phyloP scores from a whole-genome alignment of 2,329 filamentous ascomycete species.

The Paraconiothyrium sp. region DNA sequence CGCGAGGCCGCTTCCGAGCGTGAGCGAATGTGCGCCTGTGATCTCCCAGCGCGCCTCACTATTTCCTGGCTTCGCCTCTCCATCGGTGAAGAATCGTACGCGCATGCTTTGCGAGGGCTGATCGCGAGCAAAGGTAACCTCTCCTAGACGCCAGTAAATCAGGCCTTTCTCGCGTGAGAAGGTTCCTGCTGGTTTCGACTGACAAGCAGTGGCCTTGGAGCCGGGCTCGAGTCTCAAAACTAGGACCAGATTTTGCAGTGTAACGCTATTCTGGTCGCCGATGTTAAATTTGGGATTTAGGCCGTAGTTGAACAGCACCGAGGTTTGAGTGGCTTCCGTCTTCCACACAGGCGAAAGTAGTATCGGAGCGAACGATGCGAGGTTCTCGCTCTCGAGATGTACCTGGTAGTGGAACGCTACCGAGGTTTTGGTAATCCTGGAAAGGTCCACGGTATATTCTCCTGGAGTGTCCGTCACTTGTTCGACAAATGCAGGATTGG shows the following conservation, averaged over 20 bases:
- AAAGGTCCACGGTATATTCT: constrained; percentile 80
- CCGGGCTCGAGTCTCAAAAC: constrained; percentile 73
- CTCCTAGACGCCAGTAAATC: constrained; percentile 82
- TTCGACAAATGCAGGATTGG: constrained; percentile 89
- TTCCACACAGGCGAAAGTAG: constrained; percentile 82
- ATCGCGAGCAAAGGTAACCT: constrained; percentile 72
- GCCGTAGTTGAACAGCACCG: constrained; percentile 83
- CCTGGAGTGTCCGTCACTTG: constrained; percentile 75
- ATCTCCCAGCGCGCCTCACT: constrained; percentile 88
- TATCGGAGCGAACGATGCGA: constrained; percentile 73
- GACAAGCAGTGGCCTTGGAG: constrained; percentile 70
- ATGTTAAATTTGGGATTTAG: constrained; percentile 75
- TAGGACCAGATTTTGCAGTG: constrained; percentile 78
- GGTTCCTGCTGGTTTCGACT: constrained; percentile 81
- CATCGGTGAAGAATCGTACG: constrained; percentile 81
- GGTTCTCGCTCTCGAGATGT: constrained; percentile 68
- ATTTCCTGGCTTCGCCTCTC: constrained; percentile 74
- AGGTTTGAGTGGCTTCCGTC: constrained; percentile 83
- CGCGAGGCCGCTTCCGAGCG: constrained; percentile 71
- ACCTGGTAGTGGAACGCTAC: constrained; percentile 94
- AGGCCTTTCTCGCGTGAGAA: constrained; percentile 79
- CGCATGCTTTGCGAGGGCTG: constrained; percentile 76
- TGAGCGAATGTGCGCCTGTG: constrained; percentile 56
- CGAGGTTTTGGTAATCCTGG: constrained; percentile 74
- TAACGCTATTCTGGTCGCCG: constrained; percentile 57